Conservation (phyloP, 306 rosid species). For the Prunus armeniaca region DNA sequence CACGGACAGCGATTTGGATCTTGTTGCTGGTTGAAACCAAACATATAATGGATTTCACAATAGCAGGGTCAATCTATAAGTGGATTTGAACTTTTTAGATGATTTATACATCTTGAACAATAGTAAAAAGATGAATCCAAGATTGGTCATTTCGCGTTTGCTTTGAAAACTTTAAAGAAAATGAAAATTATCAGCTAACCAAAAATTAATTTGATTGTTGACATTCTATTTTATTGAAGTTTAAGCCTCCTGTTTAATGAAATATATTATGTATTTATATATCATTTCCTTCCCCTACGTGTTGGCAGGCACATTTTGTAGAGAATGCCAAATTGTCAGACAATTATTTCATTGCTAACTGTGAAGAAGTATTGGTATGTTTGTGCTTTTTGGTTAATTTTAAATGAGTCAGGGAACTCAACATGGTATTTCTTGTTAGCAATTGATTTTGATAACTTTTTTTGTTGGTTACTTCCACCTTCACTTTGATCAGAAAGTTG, state of each 20-base stretch:
- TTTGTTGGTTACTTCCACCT: conserved; percentile 24
- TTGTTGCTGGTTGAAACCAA: not conserved
- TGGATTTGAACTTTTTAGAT: not conserved
- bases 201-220: not conserved
- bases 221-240: not conserved
- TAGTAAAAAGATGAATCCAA: not conserved
- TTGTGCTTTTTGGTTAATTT: conserved; percentile 15
- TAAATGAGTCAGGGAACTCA: conserved; percentile 8
- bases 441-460: conserved; percentile 15
- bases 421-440: conserved; percentile 17
- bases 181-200: not conserved
- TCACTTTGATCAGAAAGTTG: conserved; percentile 61
- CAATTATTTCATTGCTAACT: conserved; percentile 74
- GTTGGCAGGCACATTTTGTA: conserved; percentile 81
- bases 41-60: not conserved
- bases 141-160: not conserved
- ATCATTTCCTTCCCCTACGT: conserved; percentile 4
- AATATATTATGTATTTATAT: not conserved
- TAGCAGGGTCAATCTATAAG: not conserved
- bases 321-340: conserved; percentile 80
- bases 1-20: not conserved
- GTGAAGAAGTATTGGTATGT: conserved; percentile 78
- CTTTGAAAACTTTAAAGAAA: not conserved
- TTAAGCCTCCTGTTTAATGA: conserved; percentile 4
- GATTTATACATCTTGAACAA: not conserved